Evolutionary conservation across 352 stramenopile genomes (phyloP).

Genomic region (Phytopythium sindhum): DNA sequence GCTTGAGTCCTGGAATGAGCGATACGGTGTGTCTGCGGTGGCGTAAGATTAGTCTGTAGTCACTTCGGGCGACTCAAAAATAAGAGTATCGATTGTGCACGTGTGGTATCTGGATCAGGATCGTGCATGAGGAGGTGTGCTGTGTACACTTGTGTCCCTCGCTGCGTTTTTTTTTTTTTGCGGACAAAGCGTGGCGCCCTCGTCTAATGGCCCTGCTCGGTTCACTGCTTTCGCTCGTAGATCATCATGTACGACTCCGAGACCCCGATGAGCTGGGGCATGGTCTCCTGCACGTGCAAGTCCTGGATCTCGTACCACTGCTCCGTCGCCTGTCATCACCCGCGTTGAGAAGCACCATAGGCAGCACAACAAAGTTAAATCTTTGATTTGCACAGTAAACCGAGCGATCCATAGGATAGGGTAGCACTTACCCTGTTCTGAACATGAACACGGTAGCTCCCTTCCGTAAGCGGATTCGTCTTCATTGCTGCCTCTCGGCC

Average conservation of each 20-base stretch:
- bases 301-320: slow-evolving; percentile 99
- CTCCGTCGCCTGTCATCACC: slow-evolving; percentile 68
- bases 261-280: slow-evolving; percentile 97
- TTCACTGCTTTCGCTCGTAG: slow-evolving; percentile 80
- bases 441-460: slow-evolving; percentile 95
- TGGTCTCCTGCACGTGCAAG: slow-evolving; percentile 96
- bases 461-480: slow-evolving; percentile 93
- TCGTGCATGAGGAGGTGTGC: not conserved
- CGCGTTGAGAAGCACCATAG: not conserved
- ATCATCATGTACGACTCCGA: slow-evolving; percentile 93
- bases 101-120: not conserved
- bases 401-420: not conserved
- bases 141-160: not conserved
- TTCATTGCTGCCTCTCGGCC: slow-evolving; percentile 86
- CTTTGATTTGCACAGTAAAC: not conserved
- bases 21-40: slow-evolving; percentile 62
- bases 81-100: not conserved
- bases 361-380: slow-evolving; percentile 6
- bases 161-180: not conserved
- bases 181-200: not conserved
- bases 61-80: not conserved
- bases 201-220: not conserved
- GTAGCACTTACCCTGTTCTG: slow-evolving; percentile 81
- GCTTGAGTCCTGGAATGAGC: slow-evolving; percentile 62
- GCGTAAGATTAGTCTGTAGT: slow-evolving; percentile 2